Conservation (phyloP, 805 yeast species). For the Kuraishia cidri region DNA sequence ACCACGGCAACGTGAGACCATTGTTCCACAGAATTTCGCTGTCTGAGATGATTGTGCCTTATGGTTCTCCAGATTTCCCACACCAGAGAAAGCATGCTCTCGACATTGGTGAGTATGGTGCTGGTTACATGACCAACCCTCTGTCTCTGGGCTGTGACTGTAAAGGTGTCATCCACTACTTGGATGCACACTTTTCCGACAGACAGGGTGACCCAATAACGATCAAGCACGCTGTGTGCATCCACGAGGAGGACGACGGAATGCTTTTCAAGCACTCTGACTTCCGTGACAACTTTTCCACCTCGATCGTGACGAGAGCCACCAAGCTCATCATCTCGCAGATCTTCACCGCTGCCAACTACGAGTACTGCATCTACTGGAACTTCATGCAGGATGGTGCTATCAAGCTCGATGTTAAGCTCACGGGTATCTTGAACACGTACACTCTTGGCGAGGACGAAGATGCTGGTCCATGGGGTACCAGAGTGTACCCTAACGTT, state of each 20-base stretch:
- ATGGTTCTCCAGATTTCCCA: constrained; percentile 71
- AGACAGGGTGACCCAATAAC: constrained; percentile 63
- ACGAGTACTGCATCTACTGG: constrained; percentile 82
- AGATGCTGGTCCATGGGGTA: constrained; percentile 69
- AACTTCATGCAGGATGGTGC: constrained; percentile 78
- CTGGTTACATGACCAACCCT: constrained; percentile 79
- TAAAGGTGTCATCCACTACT: constrained; percentile 76
- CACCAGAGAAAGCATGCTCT: constrained; percentile 83
- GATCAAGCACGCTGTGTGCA: constrained; percentile 70
- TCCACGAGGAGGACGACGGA: constrained; percentile 84
- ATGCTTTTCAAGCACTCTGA: constrained; percentile 75
- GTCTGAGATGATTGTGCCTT: constrained; percentile 81
- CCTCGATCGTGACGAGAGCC: constrained; percentile 69
- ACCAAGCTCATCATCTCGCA: constrained; percentile 68
- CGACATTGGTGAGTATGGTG: constrained; percentile 85
- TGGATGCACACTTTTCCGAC: constrained; percentile 71
- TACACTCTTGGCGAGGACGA: constrained; percentile 57
- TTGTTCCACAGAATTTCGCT: constrained; percentile 72
- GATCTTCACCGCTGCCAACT: constrained; percentile 81
- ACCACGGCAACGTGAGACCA: constrained; percentile 66
- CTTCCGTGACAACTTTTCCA: constrained; percentile 71
- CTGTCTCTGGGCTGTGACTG: constrained; percentile 76
- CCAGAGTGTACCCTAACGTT: constrained; percentile 69
- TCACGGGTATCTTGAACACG: constrained; percentile 80
- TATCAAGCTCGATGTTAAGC: constrained; percentile 67